Conservation (phyloP, 306 rosid genomes). For the Trifolium repens region DNA sequence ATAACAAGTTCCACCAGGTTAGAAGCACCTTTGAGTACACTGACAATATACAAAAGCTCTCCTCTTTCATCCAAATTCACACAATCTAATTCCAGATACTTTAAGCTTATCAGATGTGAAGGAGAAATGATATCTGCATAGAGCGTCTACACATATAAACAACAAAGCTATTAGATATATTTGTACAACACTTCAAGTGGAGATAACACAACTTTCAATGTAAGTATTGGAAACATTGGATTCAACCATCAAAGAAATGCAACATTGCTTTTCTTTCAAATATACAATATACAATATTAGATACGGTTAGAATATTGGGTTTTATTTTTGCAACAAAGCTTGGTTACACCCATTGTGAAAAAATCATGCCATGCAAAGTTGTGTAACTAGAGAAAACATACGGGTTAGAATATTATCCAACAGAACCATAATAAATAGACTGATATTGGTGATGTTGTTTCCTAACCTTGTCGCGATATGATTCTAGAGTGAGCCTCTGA, state of each 20-base stretch:
- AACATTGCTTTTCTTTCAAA: conserved; percentile 20
- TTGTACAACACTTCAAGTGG: neutral
- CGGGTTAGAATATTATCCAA: neutral
- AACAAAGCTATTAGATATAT: neutral
- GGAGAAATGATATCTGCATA: neutral
- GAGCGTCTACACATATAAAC: conserved; percentile 3
- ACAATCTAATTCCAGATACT: neutral
- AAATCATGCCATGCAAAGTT: neutral
- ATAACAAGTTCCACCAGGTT: conserved; percentile 23
- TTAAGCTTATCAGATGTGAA: neutral
- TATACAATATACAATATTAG: neutral
- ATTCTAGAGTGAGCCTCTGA: conserved; percentile 1
- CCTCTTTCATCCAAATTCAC: neutral
- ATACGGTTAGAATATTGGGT: neutral
- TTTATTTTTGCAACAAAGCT: neutral
- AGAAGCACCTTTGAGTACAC: conserved; percentile 34
- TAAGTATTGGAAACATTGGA: neutral
- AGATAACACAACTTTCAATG: neutral
- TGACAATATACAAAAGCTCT: neutral
- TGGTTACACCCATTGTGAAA: neutral
- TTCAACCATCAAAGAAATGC: neutral
- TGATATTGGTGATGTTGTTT: neutral
- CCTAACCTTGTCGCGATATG: conserved; percentile 22
- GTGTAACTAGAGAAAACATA: neutral
- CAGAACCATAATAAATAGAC: conserved; percentile 11